Base-by-base conservation (phyloP, 208 protist species). In the Histomonas meleagridis region DNA sequence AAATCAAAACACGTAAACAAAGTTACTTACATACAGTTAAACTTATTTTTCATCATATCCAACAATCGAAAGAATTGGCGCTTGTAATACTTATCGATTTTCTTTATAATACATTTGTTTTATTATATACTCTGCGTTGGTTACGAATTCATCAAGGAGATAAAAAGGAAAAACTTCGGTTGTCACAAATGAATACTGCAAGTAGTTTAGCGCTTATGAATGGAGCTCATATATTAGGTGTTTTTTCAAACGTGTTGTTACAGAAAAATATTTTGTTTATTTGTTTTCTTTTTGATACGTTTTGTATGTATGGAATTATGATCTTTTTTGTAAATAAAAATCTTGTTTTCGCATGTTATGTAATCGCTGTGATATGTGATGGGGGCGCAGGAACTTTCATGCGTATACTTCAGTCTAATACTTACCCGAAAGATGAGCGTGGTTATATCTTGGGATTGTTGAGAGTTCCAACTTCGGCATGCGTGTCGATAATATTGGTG, bases 161-260 rank as follows among this genome's bases (percentile, higher is more conserved):
- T 38, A 86, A 86, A 55, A 86, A 51, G 12, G 76, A 86, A 21
- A 86, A 51, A 86, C 18, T 86, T 5, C 76, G 46, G 38, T 86
- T 86, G 14, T 86, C 76, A 14, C 76, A 86, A 57, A 86, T 86
- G 9, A 40, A 16, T 10, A 55, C 43, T 10, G 38, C 76, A 38
- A 48, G 16, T 57, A 51, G 40, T 18, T 26, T 86, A 38, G 43
- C 76, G 26, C 26, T 32, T 21, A 86, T 55, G 46, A 86, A 86
- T 55, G 76, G 76, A 57, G 76, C 76, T 4, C 76, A 86, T 10
- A 86, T 86, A 18, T 55, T 86, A 16, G 40, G 40, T 38, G 76
- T 46, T 16, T 16, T 46, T 16, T 4, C 55, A 18, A 7, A n/a
- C 9, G n/a, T 86, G 26, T 46, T 86, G 9, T 53, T 46, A 55